Conservation (phyloP, 768 basidiomycete species). For the Austroboletus festivus region DNA sequence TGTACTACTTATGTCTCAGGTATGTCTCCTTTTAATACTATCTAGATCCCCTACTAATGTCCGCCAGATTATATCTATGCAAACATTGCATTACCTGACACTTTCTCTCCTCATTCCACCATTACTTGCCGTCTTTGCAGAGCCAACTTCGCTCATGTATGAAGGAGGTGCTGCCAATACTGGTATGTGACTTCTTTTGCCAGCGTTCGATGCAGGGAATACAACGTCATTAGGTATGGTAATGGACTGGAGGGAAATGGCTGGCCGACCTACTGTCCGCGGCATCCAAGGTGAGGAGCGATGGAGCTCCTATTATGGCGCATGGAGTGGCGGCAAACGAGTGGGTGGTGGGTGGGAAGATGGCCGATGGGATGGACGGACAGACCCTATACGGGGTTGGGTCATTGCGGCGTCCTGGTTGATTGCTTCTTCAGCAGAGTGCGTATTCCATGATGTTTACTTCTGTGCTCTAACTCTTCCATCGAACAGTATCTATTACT, state of each 20-base stretch:
- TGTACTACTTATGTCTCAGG: conserved; percentile 82
- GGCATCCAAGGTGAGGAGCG: conserved; percentile 59
- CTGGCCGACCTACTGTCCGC: conserved; percentile 74
- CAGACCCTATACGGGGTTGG: conserved; percentile 85
- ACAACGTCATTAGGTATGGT: conserved; percentile 60
- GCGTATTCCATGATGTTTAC: conserved; percentile 36
- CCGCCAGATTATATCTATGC: conserved; percentile 83
- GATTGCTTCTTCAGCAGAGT: conserved; percentile 81
- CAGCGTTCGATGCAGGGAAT: not conserved
- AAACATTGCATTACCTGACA: conserved; percentile 91
- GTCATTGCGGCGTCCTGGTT: conserved; percentile 87
- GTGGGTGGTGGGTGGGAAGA: conserved; percentile 55
- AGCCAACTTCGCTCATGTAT: conserved; percentile 62
- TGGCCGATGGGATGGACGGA: conserved; percentile 60
- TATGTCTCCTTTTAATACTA: conserved; percentile 22
- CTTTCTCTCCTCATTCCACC: conserved; percentile 81
- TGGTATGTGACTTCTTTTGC: conserved; percentile 42
- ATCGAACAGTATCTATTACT: conserved; percentile 58
- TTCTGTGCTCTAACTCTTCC: conserved; percentile 9
- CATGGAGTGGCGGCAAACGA: conserved; percentile 78
- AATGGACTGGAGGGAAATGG: conserved; percentile 98
- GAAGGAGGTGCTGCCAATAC: conserved; percentile 81
- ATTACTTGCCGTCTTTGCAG: conserved; percentile 70
- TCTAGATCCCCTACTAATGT: not conserved
- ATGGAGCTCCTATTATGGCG: conserved; percentile 67